A percentile compares a stretch with the other conserved stretches of the same genome.
Evolutionary conservation across 2,329 filamentous ascomycete genomes (phyloP).

Genomic region (Neospermospora avenae): DNA sequence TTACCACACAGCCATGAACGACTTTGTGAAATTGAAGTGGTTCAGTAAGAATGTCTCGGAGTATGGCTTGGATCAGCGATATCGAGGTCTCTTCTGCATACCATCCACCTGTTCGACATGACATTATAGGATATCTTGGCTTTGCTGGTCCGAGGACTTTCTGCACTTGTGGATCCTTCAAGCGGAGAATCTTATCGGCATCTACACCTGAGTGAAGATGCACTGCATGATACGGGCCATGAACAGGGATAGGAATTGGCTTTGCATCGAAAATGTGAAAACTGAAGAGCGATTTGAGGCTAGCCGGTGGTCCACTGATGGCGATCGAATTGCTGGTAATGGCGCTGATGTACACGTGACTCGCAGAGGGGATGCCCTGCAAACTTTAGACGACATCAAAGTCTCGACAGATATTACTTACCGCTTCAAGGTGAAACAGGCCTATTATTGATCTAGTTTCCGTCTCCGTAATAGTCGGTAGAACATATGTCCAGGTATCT

Average conservation of each 20-base stretch:
- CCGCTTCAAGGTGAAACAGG: slow-evolving; percentile 56
- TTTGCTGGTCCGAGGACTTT: slow-evolving; percentile 42
- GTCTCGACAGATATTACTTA: slow-evolving; percentile 32
- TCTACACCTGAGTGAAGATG: slow-evolving; percentile 48
- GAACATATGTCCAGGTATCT: slow-evolving; percentile 64
- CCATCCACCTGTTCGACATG: slow-evolving; percentile 38
- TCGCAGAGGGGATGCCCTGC: slow-evolving; percentile 43
- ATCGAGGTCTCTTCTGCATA: slow-evolving; percentile 18
- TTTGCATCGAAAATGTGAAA: slow-evolving; percentile 41
- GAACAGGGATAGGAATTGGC: slow-evolving; percentile 49
- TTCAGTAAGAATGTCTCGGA: slow-evolving; percentile 49
- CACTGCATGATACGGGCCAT: slow-evolving; percentile 54
- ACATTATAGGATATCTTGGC: slow-evolving; percentile 49
- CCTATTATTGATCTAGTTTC: slow-evolving; percentile 49
- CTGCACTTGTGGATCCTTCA: slow-evolving; percentile 40
- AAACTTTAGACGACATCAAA: slow-evolving; percentile 8
- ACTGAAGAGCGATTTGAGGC: slow-evolving; percentile 43
- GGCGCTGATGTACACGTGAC: slow-evolving; percentile 53
- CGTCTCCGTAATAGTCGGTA: slow-evolving; percentile 53
- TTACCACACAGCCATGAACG: slow-evolving; percentile 45
- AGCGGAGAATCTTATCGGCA: slow-evolving; percentile 44
- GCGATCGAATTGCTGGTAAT: slow-evolving; percentile 47
- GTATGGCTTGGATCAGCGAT: slow-evolving; percentile 16
- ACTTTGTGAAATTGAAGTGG: slow-evolving; percentile 47
- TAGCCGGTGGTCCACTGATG: slow-evolving; percentile 52